Evolutionary conservation across 2,329 filamentous ascomycete species (phyloP).

Genomic region (Elsinoe ampelina): DNA sequence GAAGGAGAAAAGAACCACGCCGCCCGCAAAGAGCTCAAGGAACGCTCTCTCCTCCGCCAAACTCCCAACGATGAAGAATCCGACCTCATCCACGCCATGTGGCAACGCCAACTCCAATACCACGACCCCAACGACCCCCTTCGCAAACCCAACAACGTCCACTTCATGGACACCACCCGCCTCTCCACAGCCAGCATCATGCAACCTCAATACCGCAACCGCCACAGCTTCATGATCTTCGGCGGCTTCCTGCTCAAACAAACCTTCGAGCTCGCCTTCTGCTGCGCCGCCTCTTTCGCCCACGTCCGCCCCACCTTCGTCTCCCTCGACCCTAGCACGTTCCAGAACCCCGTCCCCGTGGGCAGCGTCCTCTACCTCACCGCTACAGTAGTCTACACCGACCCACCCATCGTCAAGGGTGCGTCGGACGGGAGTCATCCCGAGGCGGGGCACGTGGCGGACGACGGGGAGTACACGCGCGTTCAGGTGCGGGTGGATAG

Average conservation of each 20-base stretch:
- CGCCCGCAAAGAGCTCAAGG: constrained; percentile 54
- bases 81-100: constrained; percentile 63
- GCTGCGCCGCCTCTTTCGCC: constrained; percentile 61
- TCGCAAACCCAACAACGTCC: constrained; percentile 47
- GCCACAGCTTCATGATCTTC: constrained; percentile 71
- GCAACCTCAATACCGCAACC: constrained; percentile 62
- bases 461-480: constrained; percentile 40
- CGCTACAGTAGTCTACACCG: constrained; percentile 62
- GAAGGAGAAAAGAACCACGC: constrained; percentile 57
- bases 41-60: constrained; percentile 53
- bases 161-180: constrained; percentile 53
- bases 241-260: constrained; percentile 66
- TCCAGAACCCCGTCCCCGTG: constrained; percentile 66
- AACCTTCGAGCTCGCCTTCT: constrained; percentile 68
- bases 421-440: constrained; percentile 26
- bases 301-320: constrained; percentile 62
- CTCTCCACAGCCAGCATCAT: constrained; percentile 62
- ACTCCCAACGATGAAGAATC: constrained; percentile 63
- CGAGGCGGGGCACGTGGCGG: constrained; percentile 29
- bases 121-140: constrained; percentile 49
- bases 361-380: constrained; percentile 67
- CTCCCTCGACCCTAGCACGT: constrained; percentile 63
- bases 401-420: constrained; percentile 43
- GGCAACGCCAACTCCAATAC: constrained; percentile 58
- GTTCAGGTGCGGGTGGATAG: constrained; percentile 64